These are phyloP conservation scores for Coffea canephora DNA, from an alignment of 257 asterid species.

Conservation along the genomic window DNA sequence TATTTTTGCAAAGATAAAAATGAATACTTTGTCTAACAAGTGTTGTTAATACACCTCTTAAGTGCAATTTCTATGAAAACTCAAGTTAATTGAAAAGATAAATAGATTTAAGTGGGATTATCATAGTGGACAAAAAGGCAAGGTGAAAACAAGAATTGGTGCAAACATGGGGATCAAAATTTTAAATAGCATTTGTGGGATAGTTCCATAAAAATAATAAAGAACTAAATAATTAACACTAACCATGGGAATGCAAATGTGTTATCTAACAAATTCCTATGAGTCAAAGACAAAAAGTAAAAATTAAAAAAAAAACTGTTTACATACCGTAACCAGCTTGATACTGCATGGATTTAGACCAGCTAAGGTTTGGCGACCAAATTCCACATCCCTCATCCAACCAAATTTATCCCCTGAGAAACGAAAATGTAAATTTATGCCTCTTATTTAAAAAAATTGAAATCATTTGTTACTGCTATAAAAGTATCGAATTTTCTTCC, in stretches of 20 bases:
- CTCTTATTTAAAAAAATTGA: not conserved
- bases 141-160: not conserved
- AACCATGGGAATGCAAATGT: not conserved
- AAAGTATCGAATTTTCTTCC: not conserved
- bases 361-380: slow-evolving; percentile 72
- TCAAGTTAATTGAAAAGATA: no score
- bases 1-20: no score
- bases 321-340: slow-evolving; percentile 54
- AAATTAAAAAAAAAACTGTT: no score
- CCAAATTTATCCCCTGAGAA: slow-evolving; percentile 54
- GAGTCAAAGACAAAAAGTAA: no score
- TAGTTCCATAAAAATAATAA: no score
- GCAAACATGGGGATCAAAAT: not conserved
- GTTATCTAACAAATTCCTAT: not conserved
- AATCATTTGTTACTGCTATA: not conserved
- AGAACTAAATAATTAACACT: no score
- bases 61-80: no score
- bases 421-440: not conserved
- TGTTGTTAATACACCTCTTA: no score
- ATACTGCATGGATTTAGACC: slow-evolving; percentile 64
- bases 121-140: no score
- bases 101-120: no score
- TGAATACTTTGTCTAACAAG: no score
- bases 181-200: no score
- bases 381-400: slow-evolving; percentile 72